A percentile compares a stretch with the other conserved stretches of the same genome.
phyloP scores from a whole-genome alignment of 768 basidiomycete species.

The Xerocomus brunneocitrinus region DNA sequence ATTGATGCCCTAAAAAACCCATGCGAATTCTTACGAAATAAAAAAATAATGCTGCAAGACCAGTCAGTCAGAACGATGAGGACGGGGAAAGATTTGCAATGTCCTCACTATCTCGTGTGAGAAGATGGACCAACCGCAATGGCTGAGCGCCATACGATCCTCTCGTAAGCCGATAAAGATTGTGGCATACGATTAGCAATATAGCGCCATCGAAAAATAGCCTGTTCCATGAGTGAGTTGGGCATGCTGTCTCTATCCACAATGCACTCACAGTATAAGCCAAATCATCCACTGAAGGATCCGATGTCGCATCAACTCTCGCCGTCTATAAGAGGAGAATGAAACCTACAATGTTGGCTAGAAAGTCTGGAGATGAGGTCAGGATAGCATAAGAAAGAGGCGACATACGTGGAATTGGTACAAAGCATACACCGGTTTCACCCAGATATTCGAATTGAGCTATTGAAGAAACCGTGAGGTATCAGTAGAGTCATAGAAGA shows the following conservation, averaged over 20 bases:
- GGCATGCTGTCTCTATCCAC: neutral
- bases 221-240: constrained; percentile 6
- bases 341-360: constrained; percentile 10
- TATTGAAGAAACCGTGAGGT: neutral
- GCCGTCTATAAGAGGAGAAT: neutral
- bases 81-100: neutral
- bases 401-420: constrained; percentile 11
- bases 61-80: neutral
- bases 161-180: neutral
- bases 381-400: neutral
- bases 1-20: neutral
- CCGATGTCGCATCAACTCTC: neutral
- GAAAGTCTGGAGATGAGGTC: neutral
- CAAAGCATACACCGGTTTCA: constrained; percentile 12
- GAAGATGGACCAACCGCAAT: constrained; percentile 8
- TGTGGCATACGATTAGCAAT: constrained; percentile 1
- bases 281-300: constrained; percentile 1
- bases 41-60: constrained; percentile 12
- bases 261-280: constrained; percentile 13
- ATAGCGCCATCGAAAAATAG: constrained; percentile 3
- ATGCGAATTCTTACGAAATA: constrained; percentile 13
- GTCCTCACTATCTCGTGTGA: constrained; percentile 21
- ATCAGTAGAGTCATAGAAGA: neutral
- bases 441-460: constrained; percentile 7
- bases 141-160: neutral